These are phyloP conservation scores for Proliferodiscus dingleyae DNA, from an alignment of 2,329 filamentous ascomycete species.

Conservation along the genomic window DNA sequence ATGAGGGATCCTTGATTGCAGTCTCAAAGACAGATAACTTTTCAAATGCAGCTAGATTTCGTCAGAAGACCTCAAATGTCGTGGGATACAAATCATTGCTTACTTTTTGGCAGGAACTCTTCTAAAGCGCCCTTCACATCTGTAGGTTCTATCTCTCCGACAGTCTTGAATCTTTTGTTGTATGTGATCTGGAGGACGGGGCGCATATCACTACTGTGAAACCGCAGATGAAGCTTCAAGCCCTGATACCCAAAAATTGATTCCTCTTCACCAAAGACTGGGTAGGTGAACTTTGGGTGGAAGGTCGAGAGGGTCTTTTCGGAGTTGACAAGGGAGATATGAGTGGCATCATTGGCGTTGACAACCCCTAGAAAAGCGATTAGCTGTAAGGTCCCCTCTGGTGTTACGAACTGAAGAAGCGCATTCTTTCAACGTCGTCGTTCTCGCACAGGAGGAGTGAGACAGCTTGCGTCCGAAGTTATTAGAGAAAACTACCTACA, in stretches of 20 bases:
- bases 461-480: conserved; percentile 16
- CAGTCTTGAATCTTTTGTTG: conserved; percentile 62
- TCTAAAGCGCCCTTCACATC: conserved; percentile 56
- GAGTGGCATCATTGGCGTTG: conserved; percentile 47
- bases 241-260: conserved; percentile 85
- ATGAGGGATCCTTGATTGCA: conserved; percentile 42
- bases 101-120: conserved; percentile 63
- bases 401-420: not conserved
- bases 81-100: conserved; percentile 16
- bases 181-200: conserved; percentile 70
- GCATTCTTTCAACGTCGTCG: too few relatives aligned
- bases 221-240: conserved; percentile 69
- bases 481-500: conserved; percentile 19
- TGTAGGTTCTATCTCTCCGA: conserved; percentile 63
- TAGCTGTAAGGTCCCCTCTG: not conserved
- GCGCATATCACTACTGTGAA: conserved; percentile 66
- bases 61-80: not conserved
- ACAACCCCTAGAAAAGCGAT: conserved; percentile 24
- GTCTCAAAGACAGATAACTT: conserved; percentile 57
- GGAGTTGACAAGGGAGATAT: conserved; percentile 54
- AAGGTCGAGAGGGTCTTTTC: conserved; percentile 63
- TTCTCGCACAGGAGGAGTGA: too few relatives aligned
- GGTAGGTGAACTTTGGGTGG: conserved; percentile 81
- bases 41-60: conserved; percentile 57
- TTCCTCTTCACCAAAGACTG: conserved; percentile 91